Percentiles rank a stretch among this genome's conserved stretches.
phyloP scores from a whole-genome alignment of 2,329 filamentous ascomycete genomes.

The Xylariales sp. region DNA sequence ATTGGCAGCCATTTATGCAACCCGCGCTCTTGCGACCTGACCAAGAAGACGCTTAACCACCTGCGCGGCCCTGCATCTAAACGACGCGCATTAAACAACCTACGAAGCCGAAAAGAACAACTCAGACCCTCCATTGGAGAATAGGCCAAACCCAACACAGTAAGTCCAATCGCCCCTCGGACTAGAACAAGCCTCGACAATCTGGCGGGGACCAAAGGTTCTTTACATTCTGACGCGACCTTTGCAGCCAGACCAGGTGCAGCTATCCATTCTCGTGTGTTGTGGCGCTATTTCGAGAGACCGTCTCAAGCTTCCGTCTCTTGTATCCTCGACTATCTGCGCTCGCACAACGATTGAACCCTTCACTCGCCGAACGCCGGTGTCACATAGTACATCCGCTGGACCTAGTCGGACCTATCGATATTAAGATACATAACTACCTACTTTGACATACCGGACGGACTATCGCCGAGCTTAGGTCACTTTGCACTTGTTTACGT shows the following conservation, averaged over 20 bases:
- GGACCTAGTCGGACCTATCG: slow-evolving; percentile 1
- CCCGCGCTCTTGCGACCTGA: slow-evolving; percentile 7
- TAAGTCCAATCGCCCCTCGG: slow-evolving; percentile 10
- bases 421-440: no score
- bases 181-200: slow-evolving; percentile 1
- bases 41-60: background rate
- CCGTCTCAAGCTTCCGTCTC: background rate
- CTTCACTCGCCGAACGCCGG: slow-evolving; percentile 4
- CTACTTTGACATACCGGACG: no score
- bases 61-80: slow-evolving; percentile 6
- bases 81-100: slow-evolving; percentile 7
- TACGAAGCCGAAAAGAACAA: slow-evolving; percentile 8
- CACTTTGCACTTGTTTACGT: no score
- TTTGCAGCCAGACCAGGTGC: slow-evolving; percentile 4
- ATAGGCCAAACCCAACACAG: slow-evolving; percentile 10
- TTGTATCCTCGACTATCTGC: background rate
- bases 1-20: background rate
- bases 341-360: background rate
- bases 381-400: slow-evolving; percentile 6
- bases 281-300: slow-evolving; percentile 1
- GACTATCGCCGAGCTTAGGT: no score
- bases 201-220: background rate
- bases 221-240: slow-evolving; percentile 9
- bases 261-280: slow-evolving; percentile 1
- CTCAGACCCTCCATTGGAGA: slow-evolving; percentile 12